These are phyloP conservation scores for Rhododendron williamsianum DNA, from an alignment of 148 eudicot genomes.

Conservation along the genomic window DNA sequence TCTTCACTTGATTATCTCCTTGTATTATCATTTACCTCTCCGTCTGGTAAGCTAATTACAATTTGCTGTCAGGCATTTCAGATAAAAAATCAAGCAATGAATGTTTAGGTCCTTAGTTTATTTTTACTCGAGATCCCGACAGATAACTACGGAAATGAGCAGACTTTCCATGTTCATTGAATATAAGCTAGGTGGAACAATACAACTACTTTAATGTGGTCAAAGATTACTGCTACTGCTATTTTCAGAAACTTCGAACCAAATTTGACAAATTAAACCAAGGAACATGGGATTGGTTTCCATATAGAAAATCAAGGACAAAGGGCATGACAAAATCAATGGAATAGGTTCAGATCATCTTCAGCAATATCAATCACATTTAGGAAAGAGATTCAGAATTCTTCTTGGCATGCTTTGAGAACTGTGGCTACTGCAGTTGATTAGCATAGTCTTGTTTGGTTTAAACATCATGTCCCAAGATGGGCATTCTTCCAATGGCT, in stretches of 20 bases:
- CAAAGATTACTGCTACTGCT: too few relatives aligned
- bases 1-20: neutral
- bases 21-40: neutral
- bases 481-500: neutral
- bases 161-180: neutral
- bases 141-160: neutral
- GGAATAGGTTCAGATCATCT: neutral
- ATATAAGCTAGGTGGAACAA: neutral
- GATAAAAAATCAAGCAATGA: neutral
- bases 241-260: neutral
- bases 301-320: neutral
- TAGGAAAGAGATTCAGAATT: neutral
- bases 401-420: neutral
- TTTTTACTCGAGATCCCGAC: neutral
- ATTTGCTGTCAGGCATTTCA: neutral
- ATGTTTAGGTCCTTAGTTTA: neutral
- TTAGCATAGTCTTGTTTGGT: neutral
- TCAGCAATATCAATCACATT: neutral
- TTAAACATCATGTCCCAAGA: neutral
- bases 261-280: neutral
- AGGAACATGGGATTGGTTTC: neutral
- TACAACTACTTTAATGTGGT: neutral
- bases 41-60: conserved; percentile 7
- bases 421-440: neutral
- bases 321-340: neutral